These are phyloP conservation scores for Aspergillus sp. DNA, from an alignment of 2,329 filamentous ascomycete genomes.

Conservation along the genomic window DNA sequence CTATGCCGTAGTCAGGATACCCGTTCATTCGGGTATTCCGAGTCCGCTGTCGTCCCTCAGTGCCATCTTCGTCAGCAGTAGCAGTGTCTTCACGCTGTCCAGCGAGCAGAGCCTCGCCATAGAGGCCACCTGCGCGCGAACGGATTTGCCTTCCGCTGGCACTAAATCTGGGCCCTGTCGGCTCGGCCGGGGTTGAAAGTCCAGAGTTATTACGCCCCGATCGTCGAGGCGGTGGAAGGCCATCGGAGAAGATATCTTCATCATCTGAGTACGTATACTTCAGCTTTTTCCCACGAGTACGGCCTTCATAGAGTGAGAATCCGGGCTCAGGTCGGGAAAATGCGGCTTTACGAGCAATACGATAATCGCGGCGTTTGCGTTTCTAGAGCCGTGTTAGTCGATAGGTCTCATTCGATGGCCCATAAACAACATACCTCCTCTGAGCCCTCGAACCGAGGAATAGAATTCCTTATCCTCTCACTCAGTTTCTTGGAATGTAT, in stretches of 20 bases:
- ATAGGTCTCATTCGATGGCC: slow-evolving; percentile 1
- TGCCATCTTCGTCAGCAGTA: slow-evolving; percentile 45
- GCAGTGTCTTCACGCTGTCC: slow-evolving; percentile 49
- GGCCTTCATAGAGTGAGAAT: slow-evolving; percentile 92
- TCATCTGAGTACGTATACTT: slow-evolving; percentile 96
- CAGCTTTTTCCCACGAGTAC: slow-evolving; percentile 91
- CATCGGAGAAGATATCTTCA: slow-evolving; percentile 68
- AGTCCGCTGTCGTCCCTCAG: slow-evolving; percentile 41
- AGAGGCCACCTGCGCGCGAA: slow-evolving; percentile 53
- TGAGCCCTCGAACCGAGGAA: slow-evolving; percentile 88
- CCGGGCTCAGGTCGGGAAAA: slow-evolving; percentile 86
- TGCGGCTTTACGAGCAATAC: slow-evolving; percentile 77
- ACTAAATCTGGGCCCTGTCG: slow-evolving; percentile 65
- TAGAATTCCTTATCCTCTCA: slow-evolving; percentile 72
- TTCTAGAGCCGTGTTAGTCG: slow-evolving; percentile 60
- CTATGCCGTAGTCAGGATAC: slow-evolving; percentile 57
- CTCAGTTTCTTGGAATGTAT: slow-evolving; percentile 77
- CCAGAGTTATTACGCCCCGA: slow-evolving; percentile 66
- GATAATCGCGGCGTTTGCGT: slow-evolving; percentile 88
- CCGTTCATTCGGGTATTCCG: slow-evolving; percentile 33
- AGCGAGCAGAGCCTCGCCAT: slow-evolving; percentile 57
- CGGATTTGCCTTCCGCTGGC: slow-evolving; percentile 82
- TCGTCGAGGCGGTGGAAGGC: slow-evolving; percentile 62
- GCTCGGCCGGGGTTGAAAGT: slow-evolving; percentile 70
- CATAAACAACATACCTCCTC: slow-evolving; percentile 67